These are phyloP conservation scores for Discostella pseudostelligera DNA, from an alignment of 108 stramenopile genomes.

Conservation along the genomic window DNA sequence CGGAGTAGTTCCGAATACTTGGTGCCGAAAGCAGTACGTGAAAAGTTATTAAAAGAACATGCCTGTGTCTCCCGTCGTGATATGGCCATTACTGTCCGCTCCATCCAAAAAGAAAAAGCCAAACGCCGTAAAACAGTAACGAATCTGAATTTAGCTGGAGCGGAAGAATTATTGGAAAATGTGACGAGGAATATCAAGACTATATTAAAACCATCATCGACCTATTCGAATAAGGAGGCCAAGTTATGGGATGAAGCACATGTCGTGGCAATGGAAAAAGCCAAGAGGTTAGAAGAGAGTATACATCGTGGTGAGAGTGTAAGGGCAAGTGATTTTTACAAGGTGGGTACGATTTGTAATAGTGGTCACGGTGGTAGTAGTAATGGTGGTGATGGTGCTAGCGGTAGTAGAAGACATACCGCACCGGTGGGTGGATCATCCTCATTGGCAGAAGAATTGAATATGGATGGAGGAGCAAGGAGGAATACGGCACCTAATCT, in stretches of 20 bases:
- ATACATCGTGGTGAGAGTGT: slow-evolving; percentile 32
- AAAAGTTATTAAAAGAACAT: slow-evolving; percentile 60
- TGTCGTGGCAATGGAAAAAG: slow-evolving; percentile 32
- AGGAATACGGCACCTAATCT: too few relatives aligned
- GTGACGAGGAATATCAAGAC: slow-evolving; percentile 21
- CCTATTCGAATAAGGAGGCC: slow-evolving; percentile 23
- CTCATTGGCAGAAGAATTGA: too few relatives aligned
- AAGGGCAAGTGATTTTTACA: slow-evolving; percentile 16
- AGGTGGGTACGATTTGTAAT: slow-evolving; percentile 27
- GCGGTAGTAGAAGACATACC: neutral
- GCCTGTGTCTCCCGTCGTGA: slow-evolving; percentile 56
- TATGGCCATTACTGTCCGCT: slow-evolving; percentile 61
- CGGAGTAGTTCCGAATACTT: slow-evolving; percentile 47
- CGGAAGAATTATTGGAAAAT: slow-evolving; percentile 52
- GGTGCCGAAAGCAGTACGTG: slow-evolving; percentile 59
- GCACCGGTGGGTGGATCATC: too few relatives aligned
- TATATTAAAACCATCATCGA: neutral
- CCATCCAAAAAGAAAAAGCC: slow-evolving; percentile 55
- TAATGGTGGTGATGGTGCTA: neutral
- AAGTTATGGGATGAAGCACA: slow-evolving; percentile 43
- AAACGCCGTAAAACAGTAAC: slow-evolving; percentile 68
- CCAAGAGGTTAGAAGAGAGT: slow-evolving; percentile 32
- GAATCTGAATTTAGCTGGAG: slow-evolving; percentile 52
- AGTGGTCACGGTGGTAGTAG: slow-evolving; percentile 12
- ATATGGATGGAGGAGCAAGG: too few relatives aligned